phyloP scores from a whole-genome alignment of 1,284 basidiomycete genomes.

The Abortiporus biennis region DNA sequence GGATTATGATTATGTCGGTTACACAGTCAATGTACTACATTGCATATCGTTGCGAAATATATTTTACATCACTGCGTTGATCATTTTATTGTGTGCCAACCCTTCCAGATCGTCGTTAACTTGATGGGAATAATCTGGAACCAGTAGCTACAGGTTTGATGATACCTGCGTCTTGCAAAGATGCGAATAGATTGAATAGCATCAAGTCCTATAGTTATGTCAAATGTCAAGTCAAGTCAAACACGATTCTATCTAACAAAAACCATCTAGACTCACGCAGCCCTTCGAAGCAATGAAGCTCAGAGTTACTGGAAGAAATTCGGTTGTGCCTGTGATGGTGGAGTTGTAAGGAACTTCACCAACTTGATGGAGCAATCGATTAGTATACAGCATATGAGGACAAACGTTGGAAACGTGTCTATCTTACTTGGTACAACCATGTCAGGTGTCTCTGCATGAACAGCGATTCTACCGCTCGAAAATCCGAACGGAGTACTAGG shows the following conservation, averaged over 20 bases:
- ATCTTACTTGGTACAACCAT: conserved; percentile 28
- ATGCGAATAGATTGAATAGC: conserved; percentile 31
- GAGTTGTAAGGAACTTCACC: conserved; percentile 35
- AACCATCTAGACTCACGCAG: conserved; percentile 23
- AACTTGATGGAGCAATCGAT: conserved; percentile 13
- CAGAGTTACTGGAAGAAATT: conserved; percentile 34
- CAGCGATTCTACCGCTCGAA: conserved; percentile 22
- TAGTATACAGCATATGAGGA: not conserved
- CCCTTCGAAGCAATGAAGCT: conserved; percentile 30
- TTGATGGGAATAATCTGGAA: conserved; percentile 17
- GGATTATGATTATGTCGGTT: no score
- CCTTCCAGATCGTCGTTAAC: no score
- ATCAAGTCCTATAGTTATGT: conserved; percentile 25
- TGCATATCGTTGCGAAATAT: no score
- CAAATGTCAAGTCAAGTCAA: not conserved
- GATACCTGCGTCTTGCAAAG: conserved; percentile 27
- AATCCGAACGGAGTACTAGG: conserved; percentile 25
- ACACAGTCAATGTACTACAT: no score
- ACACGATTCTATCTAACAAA: not conserved
- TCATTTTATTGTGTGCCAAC: no score
- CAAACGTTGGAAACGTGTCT: not conserved
- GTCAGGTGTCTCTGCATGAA: conserved; percentile 28
- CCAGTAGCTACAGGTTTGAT: conserved; percentile 24
- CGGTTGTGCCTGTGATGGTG: conserved; percentile 30
- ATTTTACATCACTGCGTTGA: no score